phyloP scores from a whole-genome alignment of 2,329 filamentous ascomycete species.

The Nannizziopsis barbatae region DNA sequence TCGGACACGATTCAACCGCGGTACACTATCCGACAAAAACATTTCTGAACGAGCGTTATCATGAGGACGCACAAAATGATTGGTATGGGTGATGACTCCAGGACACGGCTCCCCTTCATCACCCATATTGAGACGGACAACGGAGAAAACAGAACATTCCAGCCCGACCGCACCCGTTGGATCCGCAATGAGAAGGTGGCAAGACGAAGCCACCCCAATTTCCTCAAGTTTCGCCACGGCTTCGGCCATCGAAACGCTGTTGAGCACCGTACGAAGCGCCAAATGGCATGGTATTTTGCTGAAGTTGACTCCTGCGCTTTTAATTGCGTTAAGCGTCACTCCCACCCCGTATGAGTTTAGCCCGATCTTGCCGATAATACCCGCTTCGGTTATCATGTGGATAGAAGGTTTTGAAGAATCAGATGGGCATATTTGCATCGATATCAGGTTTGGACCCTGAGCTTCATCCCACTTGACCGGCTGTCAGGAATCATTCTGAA shows the following conservation, averaged over 20 bases:
- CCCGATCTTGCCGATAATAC: constrained; percentile 49
- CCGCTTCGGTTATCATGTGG: constrained; percentile 47
- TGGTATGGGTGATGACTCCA: constrained; percentile 22
- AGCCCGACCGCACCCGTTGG: constrained; percentile 36
- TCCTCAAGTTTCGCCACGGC: constrained; percentile 37
- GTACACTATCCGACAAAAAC: constrained; percentile 19
- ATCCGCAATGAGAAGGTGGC: constrained; percentile 43
- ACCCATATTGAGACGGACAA: constrained; percentile 13
- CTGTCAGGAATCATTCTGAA: not conserved
- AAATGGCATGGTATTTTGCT: constrained; percentile 44
- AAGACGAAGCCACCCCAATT: constrained; percentile 42
- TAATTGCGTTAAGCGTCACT: constrained; percentile 47
- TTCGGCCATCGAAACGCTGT: constrained; percentile 35
- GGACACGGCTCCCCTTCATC: constrained; percentile 9
- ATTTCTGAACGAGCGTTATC: constrained; percentile 15
- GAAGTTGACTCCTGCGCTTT: constrained; percentile 39
- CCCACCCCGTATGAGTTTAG: constrained; percentile 45
- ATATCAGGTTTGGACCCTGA: constrained; percentile 41
- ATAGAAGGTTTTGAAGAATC: constrained; percentile 34
- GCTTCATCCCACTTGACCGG: constrained; percentile 34
- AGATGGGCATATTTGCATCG: constrained; percentile 35
- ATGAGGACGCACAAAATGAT: constrained; percentile 22
- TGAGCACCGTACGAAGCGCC: constrained; percentile 43
- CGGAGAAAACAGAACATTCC: constrained; percentile 35
- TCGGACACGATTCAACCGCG: constrained; percentile 23